Conservation (phyloP, 192 early-diverging fungal species). For the Irineochytrium annulatum region DNA sequence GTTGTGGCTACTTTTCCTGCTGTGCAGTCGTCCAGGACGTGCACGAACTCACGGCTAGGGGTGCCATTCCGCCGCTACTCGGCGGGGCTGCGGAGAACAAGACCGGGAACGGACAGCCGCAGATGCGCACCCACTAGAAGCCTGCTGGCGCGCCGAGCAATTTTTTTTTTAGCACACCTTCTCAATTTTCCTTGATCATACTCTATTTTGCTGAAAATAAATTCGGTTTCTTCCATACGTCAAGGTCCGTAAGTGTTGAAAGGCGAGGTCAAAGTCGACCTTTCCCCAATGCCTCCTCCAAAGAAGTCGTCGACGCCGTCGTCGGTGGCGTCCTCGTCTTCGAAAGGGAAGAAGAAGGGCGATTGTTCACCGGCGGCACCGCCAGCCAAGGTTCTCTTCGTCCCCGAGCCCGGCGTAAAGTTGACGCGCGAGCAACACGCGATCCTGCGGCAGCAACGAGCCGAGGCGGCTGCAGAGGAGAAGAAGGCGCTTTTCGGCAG, state of each 20-base stretch:
- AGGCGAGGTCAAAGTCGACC: no score
- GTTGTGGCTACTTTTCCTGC: slow-evolving; percentile 1
- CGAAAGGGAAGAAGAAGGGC: neutral
- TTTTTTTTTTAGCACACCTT: no score
- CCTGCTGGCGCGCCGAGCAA: no score
- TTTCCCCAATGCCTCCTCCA: no score
- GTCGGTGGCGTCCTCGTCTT: neutral
- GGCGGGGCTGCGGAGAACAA: no score
- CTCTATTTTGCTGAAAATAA: no score
- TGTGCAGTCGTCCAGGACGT: slow-evolving; percentile 12
- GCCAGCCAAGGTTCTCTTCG: slow-evolving; percentile 4
- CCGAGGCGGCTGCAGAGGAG: slow-evolving; percentile 13
- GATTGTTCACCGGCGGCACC: neutral
- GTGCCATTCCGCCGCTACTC: neutral
- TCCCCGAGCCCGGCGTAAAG: slow-evolving; percentile 14
- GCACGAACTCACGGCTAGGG: neutral
- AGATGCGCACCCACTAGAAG: no score
- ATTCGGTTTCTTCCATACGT: no score
- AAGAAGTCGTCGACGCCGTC: neutral
- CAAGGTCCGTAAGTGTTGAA: no score
- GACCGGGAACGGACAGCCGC: no score
- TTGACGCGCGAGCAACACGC: slow-evolving; percentile 16
- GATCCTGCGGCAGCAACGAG: slow-evolving; percentile 2
- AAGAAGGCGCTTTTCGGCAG: slow-evolving; percentile 11
- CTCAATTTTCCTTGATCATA: no score